phyloP scores from a whole-genome alignment of 2,329 filamentous ascomycete species.

The Xylaria sp. region DNA sequence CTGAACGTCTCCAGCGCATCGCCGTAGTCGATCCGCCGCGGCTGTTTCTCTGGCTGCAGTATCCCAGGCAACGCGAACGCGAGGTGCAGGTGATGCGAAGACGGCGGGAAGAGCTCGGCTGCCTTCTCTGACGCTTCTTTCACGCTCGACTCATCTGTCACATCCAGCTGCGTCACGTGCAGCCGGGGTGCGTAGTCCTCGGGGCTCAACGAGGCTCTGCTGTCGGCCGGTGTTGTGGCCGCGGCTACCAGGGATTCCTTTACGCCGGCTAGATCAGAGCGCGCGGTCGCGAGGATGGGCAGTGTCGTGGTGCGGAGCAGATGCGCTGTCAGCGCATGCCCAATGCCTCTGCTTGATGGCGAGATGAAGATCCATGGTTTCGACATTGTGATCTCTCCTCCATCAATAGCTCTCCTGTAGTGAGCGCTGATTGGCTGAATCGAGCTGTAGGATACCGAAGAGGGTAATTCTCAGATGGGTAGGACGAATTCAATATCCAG shows the following conservation, averaged over 20 bases:
- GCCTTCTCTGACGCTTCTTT: slow-evolving; percentile 64
- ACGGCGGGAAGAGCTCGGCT: slow-evolving; percentile 61
- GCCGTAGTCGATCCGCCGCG: slow-evolving; percentile 69
- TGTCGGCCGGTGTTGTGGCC: slow-evolving; percentile 47
- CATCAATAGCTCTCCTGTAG: not conserved
- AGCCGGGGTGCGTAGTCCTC: slow-evolving; percentile 51
- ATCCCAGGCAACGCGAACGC: slow-evolving; percentile 77
- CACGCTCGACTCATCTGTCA: slow-evolving; percentile 71
- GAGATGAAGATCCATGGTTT: slow-evolving; percentile 63
- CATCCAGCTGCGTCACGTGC: slow-evolving; percentile 56
- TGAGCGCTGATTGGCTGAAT: slow-evolving; percentile 26
- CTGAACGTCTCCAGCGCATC: slow-evolving; percentile 75
- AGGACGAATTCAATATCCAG: not conserved
- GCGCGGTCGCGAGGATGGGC: slow-evolving; percentile 61
- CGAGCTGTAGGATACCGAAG: slow-evolving; percentile 22
- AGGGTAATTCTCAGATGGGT: slow-evolving; percentile 32
- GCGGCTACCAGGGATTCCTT: slow-evolving; percentile 50
- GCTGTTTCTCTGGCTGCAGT: slow-evolving; percentile 78
- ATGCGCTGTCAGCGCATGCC: slow-evolving; percentile 60
- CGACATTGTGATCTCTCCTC: slow-evolving; percentile 48
- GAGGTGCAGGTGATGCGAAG: slow-evolving; percentile 71
- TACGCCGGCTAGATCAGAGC: slow-evolving; percentile 51
- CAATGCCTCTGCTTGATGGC: slow-evolving; percentile 61
- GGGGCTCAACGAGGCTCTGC: slow-evolving; percentile 41
- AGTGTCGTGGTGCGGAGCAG: slow-evolving; percentile 60